Evolutionary conservation across 257 asterid species (phyloP).

Genomic region (Solanum sitiens): DNA sequence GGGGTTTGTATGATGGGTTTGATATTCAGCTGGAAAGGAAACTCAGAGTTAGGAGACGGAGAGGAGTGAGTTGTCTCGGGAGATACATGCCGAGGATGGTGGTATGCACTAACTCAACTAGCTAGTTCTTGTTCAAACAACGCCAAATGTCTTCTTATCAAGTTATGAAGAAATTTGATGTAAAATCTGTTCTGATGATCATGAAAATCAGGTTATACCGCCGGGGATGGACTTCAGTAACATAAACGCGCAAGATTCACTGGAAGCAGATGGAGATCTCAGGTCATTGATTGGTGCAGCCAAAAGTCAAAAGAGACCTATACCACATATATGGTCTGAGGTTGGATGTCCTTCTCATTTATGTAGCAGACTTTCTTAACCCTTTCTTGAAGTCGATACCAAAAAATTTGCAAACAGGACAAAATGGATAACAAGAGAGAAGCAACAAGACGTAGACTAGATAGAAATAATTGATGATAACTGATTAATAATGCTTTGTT

Average conservation of each 20-base stretch:
- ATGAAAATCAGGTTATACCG: constrained; percentile 41
- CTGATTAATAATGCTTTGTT: background rate
- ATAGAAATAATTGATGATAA: background rate
- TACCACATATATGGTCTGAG: constrained; percentile 66
- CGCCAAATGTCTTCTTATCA: background rate
- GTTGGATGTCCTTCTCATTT: constrained; percentile 18
- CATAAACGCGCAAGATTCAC: constrained; percentile 21
- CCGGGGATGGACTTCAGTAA: constrained; percentile 70
- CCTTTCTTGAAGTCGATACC: background rate
- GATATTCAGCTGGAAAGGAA: constrained; percentile 56
- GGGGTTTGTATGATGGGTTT: constrained; percentile 66
- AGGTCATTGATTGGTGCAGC: constrained; percentile 35
- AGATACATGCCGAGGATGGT: constrained; percentile 68
- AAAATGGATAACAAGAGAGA: background rate
- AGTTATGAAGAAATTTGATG: background rate
- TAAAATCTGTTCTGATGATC: background rate
- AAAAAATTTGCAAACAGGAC: background rate
- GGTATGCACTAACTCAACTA: constrained; percentile 19
- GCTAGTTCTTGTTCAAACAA: background rate
- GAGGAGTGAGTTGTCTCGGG: constrained; percentile 60
- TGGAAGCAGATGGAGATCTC: constrained; percentile 49
- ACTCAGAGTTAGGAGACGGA: constrained; percentile 40
- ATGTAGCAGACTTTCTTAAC: background rate
- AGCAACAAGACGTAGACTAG: background rate
- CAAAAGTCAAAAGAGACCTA: constrained; percentile 29